A percentile compares a stretch with the other conserved stretches of the same genome.
phyloP scores from a whole-genome alignment of 805 yeast species.

The Starmerella sp. region DNA sequence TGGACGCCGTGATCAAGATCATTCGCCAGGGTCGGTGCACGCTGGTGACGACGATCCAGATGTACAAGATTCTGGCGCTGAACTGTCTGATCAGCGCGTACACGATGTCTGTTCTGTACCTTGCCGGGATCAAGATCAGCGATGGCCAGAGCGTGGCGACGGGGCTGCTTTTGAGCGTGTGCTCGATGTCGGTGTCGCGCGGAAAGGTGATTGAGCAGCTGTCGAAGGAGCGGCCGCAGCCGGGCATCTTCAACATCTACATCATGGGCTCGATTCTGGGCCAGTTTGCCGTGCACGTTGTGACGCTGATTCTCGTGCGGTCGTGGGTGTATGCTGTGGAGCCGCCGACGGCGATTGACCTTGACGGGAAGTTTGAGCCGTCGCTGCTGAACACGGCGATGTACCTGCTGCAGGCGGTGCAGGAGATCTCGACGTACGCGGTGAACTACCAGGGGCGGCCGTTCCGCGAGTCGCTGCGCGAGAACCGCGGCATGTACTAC shows the following conservation, averaged over 20 bases:
- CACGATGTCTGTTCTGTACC: constrained; percentile 80
- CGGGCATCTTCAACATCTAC: constrained; percentile 87
- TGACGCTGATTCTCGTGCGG: constrained; percentile 71
- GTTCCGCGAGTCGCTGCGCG: constrained; percentile 79
- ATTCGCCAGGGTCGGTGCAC: constrained; percentile 98
- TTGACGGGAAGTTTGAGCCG: constrained; percentile 80
- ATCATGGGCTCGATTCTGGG: constrained; percentile 97
- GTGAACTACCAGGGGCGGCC: constrained; percentile 97
- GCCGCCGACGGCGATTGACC: constrained; percentile 68
- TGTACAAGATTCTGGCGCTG: constrained; percentile 95
- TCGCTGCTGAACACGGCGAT: constrained; percentile 92
- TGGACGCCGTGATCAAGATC: constrained; percentile 82
- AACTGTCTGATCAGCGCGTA: constrained; percentile 96
- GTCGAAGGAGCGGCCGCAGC: constrained; percentile 91
- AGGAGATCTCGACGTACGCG: constrained; percentile 94
- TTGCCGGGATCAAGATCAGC: constrained; percentile 97
- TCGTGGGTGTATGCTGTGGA: constrained; percentile 73
- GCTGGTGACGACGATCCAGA: constrained; percentile 90
- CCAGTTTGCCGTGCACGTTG: constrained; percentile 87
- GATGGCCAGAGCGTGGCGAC: constrained; percentile 96
- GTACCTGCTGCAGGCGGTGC: constrained; percentile 85
- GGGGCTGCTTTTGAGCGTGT: constrained; percentile 83
- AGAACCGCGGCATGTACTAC: constrained; percentile 93
- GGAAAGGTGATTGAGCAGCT: constrained; percentile 83
- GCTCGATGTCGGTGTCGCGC: constrained; percentile 90